Percentiles rank a stretch among this genome's conserved stretches.
phyloP scores from a whole-genome alignment of 345 rosid species.

The Toxicodendron radicans region DNA sequence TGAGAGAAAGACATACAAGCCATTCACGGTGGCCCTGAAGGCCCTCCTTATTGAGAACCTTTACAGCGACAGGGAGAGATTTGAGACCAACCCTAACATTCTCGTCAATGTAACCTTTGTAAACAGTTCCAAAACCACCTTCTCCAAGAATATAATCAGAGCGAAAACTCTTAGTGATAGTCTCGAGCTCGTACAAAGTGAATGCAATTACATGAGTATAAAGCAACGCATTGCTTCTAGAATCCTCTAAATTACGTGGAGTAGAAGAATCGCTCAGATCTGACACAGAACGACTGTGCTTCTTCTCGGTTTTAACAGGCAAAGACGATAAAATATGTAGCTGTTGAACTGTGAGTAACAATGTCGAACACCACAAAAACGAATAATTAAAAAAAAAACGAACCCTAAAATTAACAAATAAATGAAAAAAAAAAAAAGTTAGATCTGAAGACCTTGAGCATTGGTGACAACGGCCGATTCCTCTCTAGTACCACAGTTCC shows the following conservation, averaged over 20 bases:
- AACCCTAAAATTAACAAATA: constrained; percentile 7
- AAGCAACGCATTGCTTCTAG: constrained; percentile 59
- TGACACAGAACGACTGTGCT: constrained; percentile 73
- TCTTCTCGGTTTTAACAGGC: constrained; percentile 41
- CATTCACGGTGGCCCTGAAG: constrained; percentile 98
- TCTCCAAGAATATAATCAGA: constrained; percentile 93
- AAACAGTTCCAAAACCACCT: constrained; percentile 96
- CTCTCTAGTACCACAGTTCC: constrained; percentile 96
- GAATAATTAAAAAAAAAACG: background rate
- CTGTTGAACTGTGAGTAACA: constrained; percentile 71
- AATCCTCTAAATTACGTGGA: constrained; percentile 62
- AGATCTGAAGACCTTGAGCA: constrained; percentile 71
- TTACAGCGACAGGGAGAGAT: constrained; percentile 94
- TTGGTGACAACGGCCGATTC: constrained; percentile 81
- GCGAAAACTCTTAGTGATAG: constrained; percentile 96
- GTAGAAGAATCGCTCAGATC: constrained; percentile 91
- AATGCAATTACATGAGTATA: constrained; percentile 84
- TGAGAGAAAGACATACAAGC: constrained; percentile 57
- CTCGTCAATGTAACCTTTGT: constrained; percentile 95
- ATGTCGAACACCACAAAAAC: background rate
- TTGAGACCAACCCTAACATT: constrained; percentile 93
- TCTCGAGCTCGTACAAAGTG: constrained; percentile 85
- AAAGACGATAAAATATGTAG: constrained; percentile 49
- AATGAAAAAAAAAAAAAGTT: background rate
- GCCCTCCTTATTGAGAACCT: constrained; percentile 95